phyloP scores from a whole-genome alignment of 2,329 filamentous ascomycete species.

The Metarhizium guizhouense region DNA sequence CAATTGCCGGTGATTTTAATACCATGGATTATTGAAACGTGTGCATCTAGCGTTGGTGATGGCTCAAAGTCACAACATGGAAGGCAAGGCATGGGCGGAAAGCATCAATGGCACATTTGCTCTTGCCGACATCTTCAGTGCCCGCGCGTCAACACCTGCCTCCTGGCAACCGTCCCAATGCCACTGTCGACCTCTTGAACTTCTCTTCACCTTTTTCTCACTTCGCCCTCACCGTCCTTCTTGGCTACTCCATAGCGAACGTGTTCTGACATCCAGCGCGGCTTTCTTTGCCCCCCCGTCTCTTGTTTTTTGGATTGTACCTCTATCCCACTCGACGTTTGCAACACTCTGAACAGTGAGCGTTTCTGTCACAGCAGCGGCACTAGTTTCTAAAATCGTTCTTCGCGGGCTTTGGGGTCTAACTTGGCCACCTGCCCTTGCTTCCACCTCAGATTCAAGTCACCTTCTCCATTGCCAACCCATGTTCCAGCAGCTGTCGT shows the following conservation, averaged over 20 bases:
- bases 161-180: neutral
- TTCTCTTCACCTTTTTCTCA: neutral
- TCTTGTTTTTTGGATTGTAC: constrained; percentile 5
- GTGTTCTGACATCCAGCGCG: neutral
- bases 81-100: no score
- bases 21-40: no score
- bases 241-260: neutral
- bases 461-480: neutral
- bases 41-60: no score
- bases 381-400: neutral
- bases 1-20: no score
- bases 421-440: neutral
- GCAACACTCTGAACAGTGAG: neutral
- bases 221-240: neutral
- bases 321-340: neutral
- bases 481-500: neutral
- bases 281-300: neutral
- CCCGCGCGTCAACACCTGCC: neutral
- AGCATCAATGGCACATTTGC: neutral
- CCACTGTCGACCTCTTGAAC: neutral
- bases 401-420: neutral
- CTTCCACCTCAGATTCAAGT: neutral
- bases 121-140: neutral
- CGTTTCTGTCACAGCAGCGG: constrained; percentile 1
- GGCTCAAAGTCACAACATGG: no score